These are phyloP conservation scores for Ceratocystis smalleyi DNA, from an alignment of 2,329 filamentous ascomycete species.

Conservation along the genomic window DNA sequence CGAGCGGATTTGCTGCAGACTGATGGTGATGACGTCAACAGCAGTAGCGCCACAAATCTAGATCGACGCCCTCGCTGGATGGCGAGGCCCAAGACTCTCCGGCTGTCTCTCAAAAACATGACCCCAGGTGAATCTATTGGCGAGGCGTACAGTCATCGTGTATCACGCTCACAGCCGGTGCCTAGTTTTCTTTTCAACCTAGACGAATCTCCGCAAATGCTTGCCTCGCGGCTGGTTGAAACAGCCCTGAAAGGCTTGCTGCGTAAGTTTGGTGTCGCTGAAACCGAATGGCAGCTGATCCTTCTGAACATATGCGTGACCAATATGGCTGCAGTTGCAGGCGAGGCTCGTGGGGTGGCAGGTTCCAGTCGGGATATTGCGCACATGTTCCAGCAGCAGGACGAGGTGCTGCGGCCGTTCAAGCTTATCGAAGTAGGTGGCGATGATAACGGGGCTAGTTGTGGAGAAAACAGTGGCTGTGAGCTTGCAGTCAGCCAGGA, in stretches of 20 bases:
- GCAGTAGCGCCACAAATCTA: constrained; percentile 20
- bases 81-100: constrained; percentile 65
- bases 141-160: constrained; percentile 29
- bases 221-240: constrained; percentile 53
- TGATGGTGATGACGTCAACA: constrained; percentile 27
- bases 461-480: constrained; percentile 19
- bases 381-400: constrained; percentile 66
- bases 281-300: constrained; percentile 58
- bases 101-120: constrained; percentile 47
- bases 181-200: constrained; percentile 59
- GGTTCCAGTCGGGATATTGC: constrained; percentile 61
- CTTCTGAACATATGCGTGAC: constrained; percentile 76
- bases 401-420: constrained; percentile 52
- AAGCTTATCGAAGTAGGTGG: constrained; percentile 31
- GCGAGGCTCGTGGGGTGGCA: constrained; percentile 27
- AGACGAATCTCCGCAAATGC: constrained; percentile 37
- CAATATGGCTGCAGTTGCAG: constrained; percentile 55
- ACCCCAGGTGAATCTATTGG: background rate
- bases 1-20: constrained; percentile 50
- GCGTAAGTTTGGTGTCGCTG: constrained; percentile 54
- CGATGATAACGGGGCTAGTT: constrained; percentile 8
- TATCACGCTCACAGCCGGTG: constrained; percentile 59
- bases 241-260: constrained; percentile 59
- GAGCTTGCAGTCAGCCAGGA: constrained; percentile 21
- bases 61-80: constrained; percentile 42